Percentiles rank a stretch among this genome's conserved stretches.
These are phyloP conservation scores for Dalbergia cultrata DNA, from an alignment of 306 rosid genomes.

Conservation along the genomic window DNA sequence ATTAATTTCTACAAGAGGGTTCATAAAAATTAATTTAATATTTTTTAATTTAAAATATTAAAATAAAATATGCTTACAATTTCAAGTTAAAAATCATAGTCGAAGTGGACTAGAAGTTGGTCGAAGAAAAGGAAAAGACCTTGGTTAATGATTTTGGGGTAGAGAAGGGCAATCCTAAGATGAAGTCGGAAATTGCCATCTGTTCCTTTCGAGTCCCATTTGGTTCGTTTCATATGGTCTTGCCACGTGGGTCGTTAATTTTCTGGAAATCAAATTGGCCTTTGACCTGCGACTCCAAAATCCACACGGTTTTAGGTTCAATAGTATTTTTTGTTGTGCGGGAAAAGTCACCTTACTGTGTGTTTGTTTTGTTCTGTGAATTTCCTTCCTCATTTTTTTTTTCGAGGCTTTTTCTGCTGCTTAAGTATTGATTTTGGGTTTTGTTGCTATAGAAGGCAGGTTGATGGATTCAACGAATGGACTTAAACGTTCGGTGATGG, in stretches of 20 bases:
- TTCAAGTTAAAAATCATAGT: too few species aligned
- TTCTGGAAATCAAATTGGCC: constrained; percentile 6
- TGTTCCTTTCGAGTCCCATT: constrained; percentile 25
- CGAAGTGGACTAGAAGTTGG: too few species aligned
- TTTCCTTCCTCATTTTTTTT: not conserved
- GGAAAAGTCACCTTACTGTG: not conserved
- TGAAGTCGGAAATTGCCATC: not conserved
- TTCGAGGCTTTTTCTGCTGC: not conserved
- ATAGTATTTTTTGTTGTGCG: not conserved
- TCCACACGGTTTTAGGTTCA: too few species aligned
- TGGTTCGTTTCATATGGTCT: not conserved
- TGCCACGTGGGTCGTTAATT: constrained; percentile 60
- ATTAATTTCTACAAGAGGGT: too few species aligned
- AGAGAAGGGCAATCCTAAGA: too few species aligned
- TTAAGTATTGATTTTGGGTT: constrained; percentile 33
- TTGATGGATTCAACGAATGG: constrained; percentile 51
- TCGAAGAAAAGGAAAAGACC: not conserved
- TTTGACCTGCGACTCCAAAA: not conserved
- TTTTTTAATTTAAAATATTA: too few species aligned
- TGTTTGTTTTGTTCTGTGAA: too few species aligned
- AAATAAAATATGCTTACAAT: too few species aligned
- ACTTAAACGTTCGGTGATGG: constrained; percentile 25
- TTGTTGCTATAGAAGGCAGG: constrained; percentile 53
- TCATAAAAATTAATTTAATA: too few species aligned
- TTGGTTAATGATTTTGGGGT: constrained; percentile 1